Conservation (phyloP, 192 early-diverging fungal species). For the Endogone sp. region DNA sequence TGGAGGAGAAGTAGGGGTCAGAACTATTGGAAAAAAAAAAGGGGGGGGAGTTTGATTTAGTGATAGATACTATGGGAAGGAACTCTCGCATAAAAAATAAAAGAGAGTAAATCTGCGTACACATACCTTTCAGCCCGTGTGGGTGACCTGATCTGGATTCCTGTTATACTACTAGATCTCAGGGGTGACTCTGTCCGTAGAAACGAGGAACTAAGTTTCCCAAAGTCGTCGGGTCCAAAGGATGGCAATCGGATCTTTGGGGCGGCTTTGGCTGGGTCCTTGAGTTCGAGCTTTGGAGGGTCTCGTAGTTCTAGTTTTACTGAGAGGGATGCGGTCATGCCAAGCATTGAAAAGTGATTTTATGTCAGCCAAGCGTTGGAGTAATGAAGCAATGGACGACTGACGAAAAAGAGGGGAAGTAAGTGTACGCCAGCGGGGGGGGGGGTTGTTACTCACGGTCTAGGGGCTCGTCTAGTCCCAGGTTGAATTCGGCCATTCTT, state of each 20-base stretch:
- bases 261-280: slow-evolving; percentile 12
- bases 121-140: not conserved
- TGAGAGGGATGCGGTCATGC: slow-evolving; percentile 22
- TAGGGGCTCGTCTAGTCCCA: not conserved
- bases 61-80: too few relatives aligned
- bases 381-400: not conserved
- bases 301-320: not conserved
- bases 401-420: not conserved
- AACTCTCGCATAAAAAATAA: too few relatives aligned
- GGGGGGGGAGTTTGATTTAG: not conserved
- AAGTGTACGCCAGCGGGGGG: not conserved
- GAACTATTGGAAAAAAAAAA: too few relatives aligned
- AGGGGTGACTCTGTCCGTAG: not conserved
- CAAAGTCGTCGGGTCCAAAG: slow-evolving; percentile 14
- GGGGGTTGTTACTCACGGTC: not conserved
- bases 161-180: not conserved
- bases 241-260: slow-evolving; percentile 15
- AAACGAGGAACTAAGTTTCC: not conserved
- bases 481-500: not conserved
- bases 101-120: too few relatives aligned
- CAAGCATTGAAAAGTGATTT: slow-evolving; percentile 4
- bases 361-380: not conserved
- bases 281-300: slow-evolving; percentile 21
- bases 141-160: not conserved
- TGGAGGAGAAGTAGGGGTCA: not conserved